phyloP scores from a whole-genome alignment of 768 basidiomycete species.

The Lactifluus echinatus region DNA sequence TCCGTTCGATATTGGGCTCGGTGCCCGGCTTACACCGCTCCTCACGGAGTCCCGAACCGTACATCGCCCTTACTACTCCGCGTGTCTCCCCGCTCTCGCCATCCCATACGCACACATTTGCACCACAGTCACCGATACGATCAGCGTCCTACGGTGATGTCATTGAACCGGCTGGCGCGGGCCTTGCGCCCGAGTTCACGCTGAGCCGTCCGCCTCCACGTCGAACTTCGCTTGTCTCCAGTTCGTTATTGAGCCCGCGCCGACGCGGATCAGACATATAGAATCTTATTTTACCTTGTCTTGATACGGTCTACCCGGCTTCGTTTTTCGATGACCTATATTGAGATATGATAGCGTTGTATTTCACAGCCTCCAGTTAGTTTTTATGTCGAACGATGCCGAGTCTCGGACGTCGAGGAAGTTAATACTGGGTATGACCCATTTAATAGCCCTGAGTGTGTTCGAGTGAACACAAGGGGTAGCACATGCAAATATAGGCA shows the following conservation, averaged over 20 bases:
- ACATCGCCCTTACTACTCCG: constrained; percentile 60
- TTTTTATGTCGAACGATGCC: background rate
- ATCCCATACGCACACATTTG: constrained; percentile 18
- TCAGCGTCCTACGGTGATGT: constrained; percentile 14
- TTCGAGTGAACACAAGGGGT: background rate
- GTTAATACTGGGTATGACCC: background rate
- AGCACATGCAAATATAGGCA: no score
- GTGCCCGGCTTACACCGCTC: constrained; percentile 36
- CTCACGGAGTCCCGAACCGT: constrained; percentile 50
- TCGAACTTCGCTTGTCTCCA: constrained; percentile 16
- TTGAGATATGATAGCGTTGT: background rate
- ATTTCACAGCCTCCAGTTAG: background rate
- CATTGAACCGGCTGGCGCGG: constrained; percentile 12
- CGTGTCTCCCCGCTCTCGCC: constrained; percentile 19
- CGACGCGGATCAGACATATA: constrained; percentile 12
- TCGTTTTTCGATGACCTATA: no score
- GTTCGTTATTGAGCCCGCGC: background rate
- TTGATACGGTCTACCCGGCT: background rate
- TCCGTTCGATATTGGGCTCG: constrained; percentile 52
- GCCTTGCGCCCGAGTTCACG: constrained; percentile 21
- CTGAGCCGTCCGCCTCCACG: constrained; percentile 21
- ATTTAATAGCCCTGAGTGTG: background rate
- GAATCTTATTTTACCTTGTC: background rate
- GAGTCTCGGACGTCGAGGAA: background rate
- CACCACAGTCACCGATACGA: constrained; percentile 14